Percentiles rank a stretch among this genome's conserved stretches.
phyloP scores from a whole-genome alignment of 179 eudicot genomes.

The Carnegiea gigantea region DNA sequence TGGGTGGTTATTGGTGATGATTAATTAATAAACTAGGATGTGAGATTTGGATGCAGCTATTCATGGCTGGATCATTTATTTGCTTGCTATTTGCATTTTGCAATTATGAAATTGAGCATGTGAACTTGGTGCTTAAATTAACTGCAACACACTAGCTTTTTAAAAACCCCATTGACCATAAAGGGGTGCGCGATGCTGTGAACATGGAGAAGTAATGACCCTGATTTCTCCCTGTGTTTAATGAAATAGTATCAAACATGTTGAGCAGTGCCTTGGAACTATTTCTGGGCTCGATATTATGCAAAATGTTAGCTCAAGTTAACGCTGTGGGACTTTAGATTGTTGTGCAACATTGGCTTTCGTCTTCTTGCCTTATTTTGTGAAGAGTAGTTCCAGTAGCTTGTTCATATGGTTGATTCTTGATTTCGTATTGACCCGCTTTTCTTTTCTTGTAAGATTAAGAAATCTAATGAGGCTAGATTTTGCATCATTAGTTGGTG shows the following conservation, averaged over 20 bases:
- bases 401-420: background rate
- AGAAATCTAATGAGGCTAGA: background rate
- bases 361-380: background rate
- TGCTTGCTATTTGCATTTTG: constrained; percentile 16
- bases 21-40: background rate
- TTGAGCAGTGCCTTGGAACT: background rate
- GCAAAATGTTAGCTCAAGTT: background rate
- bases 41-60: background rate
- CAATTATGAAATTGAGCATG: background rate
- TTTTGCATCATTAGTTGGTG: background rate
- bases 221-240: background rate
- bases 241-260: background rate
- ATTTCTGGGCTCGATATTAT: background rate
- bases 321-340: background rate
- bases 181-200: background rate
- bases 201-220: background rate
- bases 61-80: background rate
- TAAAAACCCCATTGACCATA: background rate
- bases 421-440: background rate
- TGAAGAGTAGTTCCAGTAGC: background rate
- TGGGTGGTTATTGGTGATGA: background rate
- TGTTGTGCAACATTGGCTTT: background rate
- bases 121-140: background rate
- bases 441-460: background rate
- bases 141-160: background rate